phyloP scores from a whole-genome alignment of 148 eudicot genomes.

The Suaeda aralocaspica region DNA sequence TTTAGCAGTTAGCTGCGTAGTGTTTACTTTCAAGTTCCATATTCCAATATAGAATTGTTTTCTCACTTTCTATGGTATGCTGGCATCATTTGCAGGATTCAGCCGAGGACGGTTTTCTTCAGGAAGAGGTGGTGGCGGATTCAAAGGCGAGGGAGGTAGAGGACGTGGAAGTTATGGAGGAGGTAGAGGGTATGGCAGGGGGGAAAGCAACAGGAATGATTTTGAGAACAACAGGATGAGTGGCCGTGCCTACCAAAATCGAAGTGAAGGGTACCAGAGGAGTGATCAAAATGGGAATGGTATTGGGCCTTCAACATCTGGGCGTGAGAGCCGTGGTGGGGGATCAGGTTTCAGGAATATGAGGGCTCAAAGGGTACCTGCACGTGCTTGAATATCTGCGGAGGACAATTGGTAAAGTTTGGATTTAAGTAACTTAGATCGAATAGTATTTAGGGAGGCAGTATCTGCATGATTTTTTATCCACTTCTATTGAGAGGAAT shows the following conservation, averaged over 20 bases:
- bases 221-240: conserved; percentile 52
- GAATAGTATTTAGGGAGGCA: conserved; percentile 15
- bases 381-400: conserved; percentile 36
- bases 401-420: conserved; percentile 10
- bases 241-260: conserved; percentile 41
- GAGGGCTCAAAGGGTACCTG: conserved; percentile 48
- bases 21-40: no score
- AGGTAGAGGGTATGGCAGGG: conserved; percentile 57
- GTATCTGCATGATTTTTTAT: conserved; percentile 2
- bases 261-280: conserved; percentile 59
- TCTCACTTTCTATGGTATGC: background rate
- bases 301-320: no score
- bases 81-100: conserved; percentile 30
- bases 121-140: conserved; percentile 63
- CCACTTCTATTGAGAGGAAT: conserved; percentile 17
- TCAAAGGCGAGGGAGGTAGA: conserved; percentile 66
- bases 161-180: conserved; percentile 63
- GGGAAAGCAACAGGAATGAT: conserved; percentile 50
- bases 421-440: background rate
- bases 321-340: conserved; percentile 45
- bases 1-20: no score
- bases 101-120: conserved; percentile 52
- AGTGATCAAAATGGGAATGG: conserved; percentile 27
- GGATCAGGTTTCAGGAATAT: conserved; percentile 34
- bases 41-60: background rate